Evolutionary conservation across 2,329 filamentous ascomycete genomes (phyloP), one percentile per base, ranked within the genome.

Genomic region (Aspergillus puulaauensis): DNA sequence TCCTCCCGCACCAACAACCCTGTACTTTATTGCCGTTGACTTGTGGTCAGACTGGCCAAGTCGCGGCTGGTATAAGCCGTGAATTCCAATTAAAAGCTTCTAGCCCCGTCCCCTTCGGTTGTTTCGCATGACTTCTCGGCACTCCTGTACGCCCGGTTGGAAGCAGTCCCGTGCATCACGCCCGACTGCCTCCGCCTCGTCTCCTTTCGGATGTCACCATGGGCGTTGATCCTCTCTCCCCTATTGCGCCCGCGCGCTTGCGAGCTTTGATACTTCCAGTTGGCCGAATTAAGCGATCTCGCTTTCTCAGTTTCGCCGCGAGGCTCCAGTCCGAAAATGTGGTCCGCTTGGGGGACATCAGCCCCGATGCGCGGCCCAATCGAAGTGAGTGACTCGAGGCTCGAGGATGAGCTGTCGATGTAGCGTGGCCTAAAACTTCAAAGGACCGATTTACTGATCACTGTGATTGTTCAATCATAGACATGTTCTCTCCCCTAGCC

Each of bases 401-500:
- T 33, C 15, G n/a, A 41, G 19, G 35, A 17, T 44, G 52, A 17
- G 31, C 15, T 49, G 41, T 17, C 33, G n/a, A 21, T 19, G 31
- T 45, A n/a, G 39, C 14, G n/a, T 12, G 15, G 14, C 21, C 27
- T 11, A 21, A 14, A 2, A 23, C 19, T 11, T 7, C 8, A 39
- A 44, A 17, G 39, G 14, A 14, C 14, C 33, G 49, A 51, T 61
- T 69, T 56, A 68, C 70, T 68, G 61, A 62, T 52, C 24, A 19
- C 23, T 33, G 33, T n/a, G 11, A 41, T 44, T 54, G 2, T 48
- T 50, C 46, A 17, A 62, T 54, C 60, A 53, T 73, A 96, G 92
- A 91, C 75, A 93, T 95, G 87, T 97, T 98, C 77, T 96, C 91
- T 58, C 93, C 93, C 41, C 80, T 95, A 68, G 90, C 90, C 14